Percentiles rank a stretch among this genome's conserved stretches.
These are phyloP conservation scores for Prunus dulcis DNA, from an alignment of 306 rosid species.

Conservation along the genomic window DNA sequence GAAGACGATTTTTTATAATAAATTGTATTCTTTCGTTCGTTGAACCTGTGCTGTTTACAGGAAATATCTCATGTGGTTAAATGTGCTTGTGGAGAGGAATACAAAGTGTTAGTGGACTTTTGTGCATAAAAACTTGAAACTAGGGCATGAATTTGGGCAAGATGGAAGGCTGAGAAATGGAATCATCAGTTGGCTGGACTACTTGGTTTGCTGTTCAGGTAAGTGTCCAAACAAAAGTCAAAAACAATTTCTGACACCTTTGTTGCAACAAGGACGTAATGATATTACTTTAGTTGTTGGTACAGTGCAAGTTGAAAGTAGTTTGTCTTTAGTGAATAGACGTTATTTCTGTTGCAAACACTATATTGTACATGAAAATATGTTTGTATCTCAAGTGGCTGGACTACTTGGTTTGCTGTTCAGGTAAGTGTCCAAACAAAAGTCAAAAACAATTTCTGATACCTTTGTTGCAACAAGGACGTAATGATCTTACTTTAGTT, in stretches of 20 bases:
- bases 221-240: background rate
- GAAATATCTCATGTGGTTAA: conserved; percentile 56
- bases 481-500: conserved; percentile 10
- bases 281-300: conserved; percentile 1
- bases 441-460: background rate
- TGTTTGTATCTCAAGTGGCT: background rate
- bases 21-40: conserved; percentile 18
- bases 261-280: background rate
- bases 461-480: background rate
- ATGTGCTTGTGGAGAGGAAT: conserved; percentile 83
- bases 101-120: conserved; percentile 43
- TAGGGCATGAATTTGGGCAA: background rate
- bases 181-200: conserved; percentile 7
- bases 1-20: background rate
- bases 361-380: background rate
- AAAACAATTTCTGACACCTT: background rate
- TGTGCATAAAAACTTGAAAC: conserved; percentile 30
- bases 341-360: background rate
- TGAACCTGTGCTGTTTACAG: conserved; percentile 41
- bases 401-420: conserved; percentile 11
- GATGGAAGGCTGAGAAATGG: conserved; percentile 4
- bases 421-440: conserved; percentile 12
- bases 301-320: background rate
- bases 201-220: conserved; percentile 16
- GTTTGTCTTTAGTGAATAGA: background rate